phyloP scores from a whole-genome alignment of 805 yeast genomes.

The Pichia sporocuriosa region DNA sequence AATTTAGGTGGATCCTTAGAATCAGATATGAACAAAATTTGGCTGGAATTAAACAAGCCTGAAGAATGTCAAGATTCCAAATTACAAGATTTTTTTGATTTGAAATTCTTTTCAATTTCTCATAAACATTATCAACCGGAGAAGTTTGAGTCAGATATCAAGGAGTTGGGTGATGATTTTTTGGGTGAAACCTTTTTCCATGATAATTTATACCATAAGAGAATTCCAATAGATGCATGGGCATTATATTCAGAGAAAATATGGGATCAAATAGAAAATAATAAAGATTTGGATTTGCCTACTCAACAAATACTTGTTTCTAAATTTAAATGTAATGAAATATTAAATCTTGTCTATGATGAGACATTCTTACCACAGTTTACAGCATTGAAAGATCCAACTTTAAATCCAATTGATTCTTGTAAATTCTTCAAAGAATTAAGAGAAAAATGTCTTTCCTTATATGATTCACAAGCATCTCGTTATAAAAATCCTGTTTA shows the following conservation, averaged over 20 bases:
- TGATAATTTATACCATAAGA: conserved; percentile 68
- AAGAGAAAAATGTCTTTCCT: conserved; percentile 38
- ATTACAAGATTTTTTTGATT: conserved; percentile 75
- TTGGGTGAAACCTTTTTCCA: conserved; percentile 40
- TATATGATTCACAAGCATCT: conserved; percentile 68
- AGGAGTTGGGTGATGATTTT: conserved; percentile 57
- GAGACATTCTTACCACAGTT: conserved; percentile 17
- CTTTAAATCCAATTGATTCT: conserved; percentile 25
- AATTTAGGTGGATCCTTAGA: conserved; percentile 63
- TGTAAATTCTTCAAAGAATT: conserved; percentile 39
- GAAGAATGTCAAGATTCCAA: conserved; percentile 45
- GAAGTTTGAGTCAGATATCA: conserved; percentile 56
- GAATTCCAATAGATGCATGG: conserved; percentile 95
- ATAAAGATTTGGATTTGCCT: conserved; percentile 92
- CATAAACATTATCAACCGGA: conserved; percentile 82
- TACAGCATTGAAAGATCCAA: conserved; percentile 21
- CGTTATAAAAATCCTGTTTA: conserved; percentile 67
- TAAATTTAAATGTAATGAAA: conserved; percentile 89
- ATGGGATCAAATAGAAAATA: conserved; percentile 90
- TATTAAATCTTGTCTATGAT: conserved; percentile 47
- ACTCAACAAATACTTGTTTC: conserved; percentile 95
- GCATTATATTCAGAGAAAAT: conserved; percentile 80
- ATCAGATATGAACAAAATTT: conserved; percentile 66
- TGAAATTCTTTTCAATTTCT: conserved; percentile 72
- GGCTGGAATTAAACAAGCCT: conserved; percentile 77